Evolutionary conservation across 257 asterid genomes (phyloP).

Genomic region (Eustoma russellianum): DNA sequence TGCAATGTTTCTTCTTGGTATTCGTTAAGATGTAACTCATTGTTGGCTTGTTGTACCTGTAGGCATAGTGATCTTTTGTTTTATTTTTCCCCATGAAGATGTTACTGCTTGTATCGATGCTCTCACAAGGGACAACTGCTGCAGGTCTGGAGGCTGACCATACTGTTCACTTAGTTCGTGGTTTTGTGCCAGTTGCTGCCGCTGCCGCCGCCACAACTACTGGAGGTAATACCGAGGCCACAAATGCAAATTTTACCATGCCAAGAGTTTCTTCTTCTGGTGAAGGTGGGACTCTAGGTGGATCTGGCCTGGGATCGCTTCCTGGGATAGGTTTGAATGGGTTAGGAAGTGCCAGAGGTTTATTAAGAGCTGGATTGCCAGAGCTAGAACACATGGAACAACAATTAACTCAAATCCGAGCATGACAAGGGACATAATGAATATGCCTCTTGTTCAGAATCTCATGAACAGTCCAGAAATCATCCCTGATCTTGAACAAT

Average conservation of each 20-base stretch:
- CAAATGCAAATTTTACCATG: constrained; percentile 17
- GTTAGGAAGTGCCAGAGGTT: constrained; percentile 26
- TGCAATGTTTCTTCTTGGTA: too few species aligned
- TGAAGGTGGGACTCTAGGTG: constrained; percentile 26
- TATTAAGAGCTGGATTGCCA: constrained; percentile 40
- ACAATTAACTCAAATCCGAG: constrained; percentile 38
- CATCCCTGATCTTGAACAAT: constrained; percentile 36
- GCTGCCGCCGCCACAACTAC: constrained; percentile 4
- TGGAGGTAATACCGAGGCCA: constrained; percentile 22
- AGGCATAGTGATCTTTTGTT: neutral
- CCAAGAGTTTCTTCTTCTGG: constrained; percentile 20
- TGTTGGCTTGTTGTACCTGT: neutral
- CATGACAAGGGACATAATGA: constrained; percentile 43
- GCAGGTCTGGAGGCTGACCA: constrained; percentile 43
- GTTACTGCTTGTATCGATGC: neutral
- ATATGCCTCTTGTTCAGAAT: constrained; percentile 39
- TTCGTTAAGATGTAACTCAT: too few species aligned
- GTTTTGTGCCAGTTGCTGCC: constrained; percentile 32
- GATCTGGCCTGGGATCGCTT: constrained; percentile 29
- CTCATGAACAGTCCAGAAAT: constrained; percentile 46
- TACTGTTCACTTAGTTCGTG: constrained; percentile 47
- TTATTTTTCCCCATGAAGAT: neutral
- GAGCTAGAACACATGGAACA: constrained; percentile 41
- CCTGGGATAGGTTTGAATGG: constrained; percentile 35
- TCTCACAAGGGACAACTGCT: constrained; percentile 3